A percentile compares a stretch with the other conserved stretches of the same genome.
phyloP scores from a whole-genome alignment of 108 stramenopile genomes.

The Pseudonitzschia multiseries region DNA sequence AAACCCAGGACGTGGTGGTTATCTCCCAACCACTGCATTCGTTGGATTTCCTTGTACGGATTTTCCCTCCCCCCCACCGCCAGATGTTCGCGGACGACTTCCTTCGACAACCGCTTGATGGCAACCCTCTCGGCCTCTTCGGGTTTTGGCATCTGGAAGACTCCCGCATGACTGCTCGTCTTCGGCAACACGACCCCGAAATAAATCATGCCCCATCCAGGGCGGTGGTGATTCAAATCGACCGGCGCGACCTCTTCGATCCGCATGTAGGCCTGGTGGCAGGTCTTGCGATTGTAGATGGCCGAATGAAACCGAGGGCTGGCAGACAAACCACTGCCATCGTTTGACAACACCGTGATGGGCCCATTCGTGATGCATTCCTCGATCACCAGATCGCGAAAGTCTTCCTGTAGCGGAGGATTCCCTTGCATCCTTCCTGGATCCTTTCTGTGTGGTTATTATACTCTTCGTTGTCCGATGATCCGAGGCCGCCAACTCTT shows the following conservation, averaged over 20 bases:
- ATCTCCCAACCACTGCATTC: slow-evolving; percentile 49
- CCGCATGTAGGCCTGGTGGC: slow-evolving; percentile 19
- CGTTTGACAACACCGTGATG: neutral
- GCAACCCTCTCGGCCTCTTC: slow-evolving; percentile 34
- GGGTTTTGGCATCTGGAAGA: slow-evolving; percentile 32
- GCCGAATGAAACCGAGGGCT: neutral
- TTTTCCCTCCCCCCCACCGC: slow-evolving; percentile 36
- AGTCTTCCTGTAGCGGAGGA: neutral
- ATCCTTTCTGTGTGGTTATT: too few species aligned
- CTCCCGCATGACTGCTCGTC: slow-evolving; percentile 25
- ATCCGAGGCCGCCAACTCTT: too few species aligned
- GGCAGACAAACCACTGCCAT: too few species aligned
- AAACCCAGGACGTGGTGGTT: slow-evolving; percentile 47
- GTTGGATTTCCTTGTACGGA: slow-evolving; percentile 46
- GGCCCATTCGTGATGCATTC: slow-evolving; percentile 5
- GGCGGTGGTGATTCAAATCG: slow-evolving; percentile 28
- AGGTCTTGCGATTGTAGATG: neutral
- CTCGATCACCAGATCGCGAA: neutral
- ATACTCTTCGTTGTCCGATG: too few species aligned
- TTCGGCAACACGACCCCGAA: slow-evolving; percentile 37
- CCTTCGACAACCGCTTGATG: slow-evolving; percentile 46
- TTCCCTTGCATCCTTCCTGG: neutral
- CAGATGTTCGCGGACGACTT: slow-evolving; percentile 26
- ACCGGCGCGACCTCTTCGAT: slow-evolving; percentile 20
- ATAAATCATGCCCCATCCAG: slow-evolving; percentile 47